phyloP scores from a whole-genome alignment of 257 asterid species.

The Thymus quinquecostatus region DNA sequence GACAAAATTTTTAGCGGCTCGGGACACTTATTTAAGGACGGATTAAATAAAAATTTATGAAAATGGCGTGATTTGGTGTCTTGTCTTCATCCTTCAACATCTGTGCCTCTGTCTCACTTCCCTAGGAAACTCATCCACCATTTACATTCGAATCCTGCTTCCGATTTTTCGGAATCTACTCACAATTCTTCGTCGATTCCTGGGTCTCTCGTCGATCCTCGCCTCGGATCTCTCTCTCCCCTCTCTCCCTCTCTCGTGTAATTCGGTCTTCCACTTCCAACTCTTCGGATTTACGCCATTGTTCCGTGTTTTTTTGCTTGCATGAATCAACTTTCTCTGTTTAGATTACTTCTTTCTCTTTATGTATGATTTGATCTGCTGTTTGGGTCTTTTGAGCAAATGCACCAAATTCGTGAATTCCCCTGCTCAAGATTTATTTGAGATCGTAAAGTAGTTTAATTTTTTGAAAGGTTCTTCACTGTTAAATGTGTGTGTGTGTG shows the following conservation, averaged over 20 bases:
- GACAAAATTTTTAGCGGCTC: no score
- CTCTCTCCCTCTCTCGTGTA: conserved; percentile 28
- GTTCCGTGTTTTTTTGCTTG: neutral
- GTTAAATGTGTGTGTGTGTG: neutral
- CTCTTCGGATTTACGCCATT: neutral
- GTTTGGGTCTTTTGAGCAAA: conserved; percentile 15
- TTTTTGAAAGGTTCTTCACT: conserved; percentile 16
- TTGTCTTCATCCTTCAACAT: no score
- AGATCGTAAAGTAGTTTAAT: neutral
- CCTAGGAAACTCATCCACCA: conserved; percentile 32
- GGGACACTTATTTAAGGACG: no score
- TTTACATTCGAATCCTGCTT: neutral
- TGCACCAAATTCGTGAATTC: no score
- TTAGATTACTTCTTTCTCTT: no score
- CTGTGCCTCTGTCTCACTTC: conserved; percentile 22
- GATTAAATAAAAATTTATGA: no score
- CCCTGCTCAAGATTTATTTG: neutral
- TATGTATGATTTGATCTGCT: neutral
- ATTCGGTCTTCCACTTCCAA: conserved; percentile 9
- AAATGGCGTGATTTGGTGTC: no score
- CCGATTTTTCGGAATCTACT: neutral
- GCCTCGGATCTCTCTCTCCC: conserved; percentile 34
- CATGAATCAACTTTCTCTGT: neutral
- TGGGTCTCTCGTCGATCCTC: conserved; percentile 9
- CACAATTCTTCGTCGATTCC: neutral